Base-by-base conservation (phyloP, 495 filamentous ascomycete species). In the Ramalina intermedia region DNA sequence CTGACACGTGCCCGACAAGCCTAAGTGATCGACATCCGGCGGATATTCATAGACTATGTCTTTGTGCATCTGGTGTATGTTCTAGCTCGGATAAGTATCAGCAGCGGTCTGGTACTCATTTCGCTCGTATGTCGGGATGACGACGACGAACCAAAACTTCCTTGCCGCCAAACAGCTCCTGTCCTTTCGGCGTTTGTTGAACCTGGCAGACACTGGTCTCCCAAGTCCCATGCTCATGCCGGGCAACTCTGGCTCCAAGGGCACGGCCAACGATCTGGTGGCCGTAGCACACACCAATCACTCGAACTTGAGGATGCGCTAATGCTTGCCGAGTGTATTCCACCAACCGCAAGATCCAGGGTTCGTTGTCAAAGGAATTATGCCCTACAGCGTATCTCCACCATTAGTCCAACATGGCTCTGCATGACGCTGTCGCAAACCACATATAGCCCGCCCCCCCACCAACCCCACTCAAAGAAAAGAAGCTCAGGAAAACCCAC, bases 181-280 rank as follows among this genome's bases (percentile, higher is more conserved):
- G 80, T 6, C 90, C 89, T 55, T 73, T 74, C 18, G 69, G 60
- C 3, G 83, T 89, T 63, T 91, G 65, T 36, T 76, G 64, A 42
- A 91, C 71, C 29, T 82, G 71, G 9, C 72, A 76, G 0, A 93
- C 88, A 41, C 81, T 76, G 23, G 82, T 68, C 61, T 96, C 90
- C 90, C 90, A 96, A 13, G 42, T 47, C 7, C 84, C 87, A 5
- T 59, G 62, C 27, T 75, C 69, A 55, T 74, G 84, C 37, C 76
- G 64, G n/a, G 69, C 78, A 7, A 94, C 81, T 41, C 73, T 74
- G 27, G 64, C 71, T 1, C 79, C 84, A 49, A 94, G 58, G 2
- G 87, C 87, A 17, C 88, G 72, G 0, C 75, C 86, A 44, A 94
- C 69, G 44, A 95, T 90, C 65, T 96, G 87, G 60, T 95, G 89